Base-by-base conservation (phyloP, 1,284 basidiomycete genomes). In the Ceratobasidium theobromae region DNA sequence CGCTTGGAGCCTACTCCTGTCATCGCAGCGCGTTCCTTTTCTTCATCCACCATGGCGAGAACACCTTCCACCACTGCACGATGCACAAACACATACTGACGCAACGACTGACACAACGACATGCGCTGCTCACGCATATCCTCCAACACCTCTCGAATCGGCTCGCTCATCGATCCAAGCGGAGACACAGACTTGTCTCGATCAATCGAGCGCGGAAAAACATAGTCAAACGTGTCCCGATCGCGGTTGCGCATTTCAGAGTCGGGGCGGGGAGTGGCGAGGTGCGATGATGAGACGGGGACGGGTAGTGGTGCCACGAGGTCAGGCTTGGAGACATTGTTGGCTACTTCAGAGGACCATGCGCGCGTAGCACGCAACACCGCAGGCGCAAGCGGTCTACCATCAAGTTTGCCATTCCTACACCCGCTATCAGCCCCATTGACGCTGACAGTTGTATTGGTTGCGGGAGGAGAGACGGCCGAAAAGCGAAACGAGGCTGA, bases 91-190 rank as follows among this genome's bases (percentile, higher is more conserved):
- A 95, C 86, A 73, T 93, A 95, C 77, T 95, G 93, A 68, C 93
- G 79, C 72, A 95, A 76, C 73, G 87, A 93, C 79, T 94, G 93
- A 72, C 92, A 93, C 67, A 95, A 76, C 72, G 90, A 93, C 93
- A 95, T 95, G 54, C 93, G 79, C 77, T 95, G 93, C 73, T 93
- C 86, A 53, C 93, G 83, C 89, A 95, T 93, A 72, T 93, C 91
- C 75, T 91, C 89, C 28, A 95, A 78, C 2, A 95, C 83, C 65
- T 86, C 81, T 72, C 82, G 83, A 41, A 95, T 83, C 3, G 93
- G 93, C 67, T 91, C 86, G 35, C 83, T 79, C 70, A 88, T 85
- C 27, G 80, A 77, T 46, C 83, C 84, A 55, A 94, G 74, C 32
- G 82, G 76, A 12, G 82, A 80, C 1, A 87, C 87, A 1, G 55